Evolutionary conservation across 331 rosid genomes (phyloP), one percentile per base, ranked within the genome.

Genomic region (Cucumis variabilis): DNA sequence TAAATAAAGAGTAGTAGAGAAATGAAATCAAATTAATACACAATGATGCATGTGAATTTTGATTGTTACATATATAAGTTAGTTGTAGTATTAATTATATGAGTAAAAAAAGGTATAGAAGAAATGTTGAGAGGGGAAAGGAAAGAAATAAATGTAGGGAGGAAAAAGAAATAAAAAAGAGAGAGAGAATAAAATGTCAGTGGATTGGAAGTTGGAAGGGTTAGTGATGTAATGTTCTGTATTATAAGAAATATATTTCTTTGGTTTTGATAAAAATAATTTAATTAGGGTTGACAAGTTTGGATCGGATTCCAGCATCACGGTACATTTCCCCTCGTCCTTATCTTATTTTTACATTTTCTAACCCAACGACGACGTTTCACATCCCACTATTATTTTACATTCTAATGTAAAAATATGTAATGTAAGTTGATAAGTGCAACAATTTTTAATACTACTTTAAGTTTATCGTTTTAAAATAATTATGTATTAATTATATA

Each of bases 171-270:
- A 41, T 11, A 3, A 3, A 12, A n/a, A 20, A 21, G n/a, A n/a
- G n/a, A 63, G 21, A 79, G 71, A 30, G 85, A 60, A 82, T 82
- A 58, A 82, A 82, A 60, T 82, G 85, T 82, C 55, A 82, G 7
- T 20, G 20, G 85, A 82, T 82, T 60, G 15, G 25, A 60, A 41
- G 53, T 33, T 33, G 4, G 37, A 33, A 33, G 37, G 53, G 51
- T 21, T 12, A 81, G 51, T 82, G 72, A 82, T 82, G 72, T 20
- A 58, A 62, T 30, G 50, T 62, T 55, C 19, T 33, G 37, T 53
- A 53, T 53, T 51, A 53, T 79, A 27, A 79, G 68, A 48, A 79
- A 79, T 79, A 79, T 78, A 46, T 46, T 46, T 46, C 48, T 48
- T 63, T 37, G 7, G 7, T 48, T 78, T 51, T 51, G 14, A 78